Evolutionary conservation across 2,329 filamentous ascomycete species (phyloP), one percentile per base, ranked within the genome.

Genomic region (Berkeleyomyces basicola): DNA sequence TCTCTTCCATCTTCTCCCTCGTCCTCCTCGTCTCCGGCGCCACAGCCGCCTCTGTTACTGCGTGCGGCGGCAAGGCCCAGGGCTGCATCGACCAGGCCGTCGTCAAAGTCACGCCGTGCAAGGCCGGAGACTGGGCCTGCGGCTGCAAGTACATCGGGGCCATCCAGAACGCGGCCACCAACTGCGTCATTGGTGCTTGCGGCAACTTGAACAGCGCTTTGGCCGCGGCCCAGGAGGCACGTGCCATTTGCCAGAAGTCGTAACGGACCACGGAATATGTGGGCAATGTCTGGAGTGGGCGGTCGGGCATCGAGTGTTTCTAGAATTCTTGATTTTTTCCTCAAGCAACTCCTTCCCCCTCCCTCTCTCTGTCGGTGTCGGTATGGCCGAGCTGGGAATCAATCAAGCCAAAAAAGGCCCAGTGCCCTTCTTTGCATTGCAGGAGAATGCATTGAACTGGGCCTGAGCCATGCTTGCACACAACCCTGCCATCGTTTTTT

Each of bases 31-130:
- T 58, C 40, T n/a, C 40, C 31, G n/a, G 9, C 16, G 47, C 58
- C 9, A 40, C 47, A 4, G 58, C 58, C 4, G 58, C 59, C 37
- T 36, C 6, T 6, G 31, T 63, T 33, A 39, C 36, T 7, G 62
- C 44, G 14, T 63, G 57, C 47, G n/a, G 33, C 40, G 49, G 58
- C 23, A 36, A 44, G 40, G 62, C 58, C 39, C 58, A 63, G 58
- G 14, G 14, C 46, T 61, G 58, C 49, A 63, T 63, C 36, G 57
- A 63, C 47, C 31, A 61, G 31, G 58, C 58, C 16, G 46, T 44
- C 33, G n/a, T 9, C 7, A 37, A 14, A 3, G 40, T 36, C 40
- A 60, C 61, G 14, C 31, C 36, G 37, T 63, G 62, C 47, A 42
- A 5, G 9, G 39, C 57, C 6, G 46, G 62, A 7, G 58, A 63